phyloP scores from a whole-genome alignment of 2,329 filamentous ascomycete genomes.

The Juglanconis sp. region DNA sequence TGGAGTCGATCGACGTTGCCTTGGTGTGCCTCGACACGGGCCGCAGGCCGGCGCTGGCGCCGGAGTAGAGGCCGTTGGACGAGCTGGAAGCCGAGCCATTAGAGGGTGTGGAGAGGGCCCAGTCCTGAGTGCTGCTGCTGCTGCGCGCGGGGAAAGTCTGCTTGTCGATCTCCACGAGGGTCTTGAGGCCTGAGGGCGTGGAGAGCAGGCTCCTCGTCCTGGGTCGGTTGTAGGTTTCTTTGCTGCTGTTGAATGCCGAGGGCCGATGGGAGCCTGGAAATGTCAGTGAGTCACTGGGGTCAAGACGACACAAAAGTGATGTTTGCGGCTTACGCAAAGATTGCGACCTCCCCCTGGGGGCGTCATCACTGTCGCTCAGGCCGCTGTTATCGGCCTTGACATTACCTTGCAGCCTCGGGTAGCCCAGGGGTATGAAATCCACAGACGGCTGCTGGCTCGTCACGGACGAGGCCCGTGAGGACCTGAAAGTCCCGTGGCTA shows the following conservation, averaged over 20 bases:
- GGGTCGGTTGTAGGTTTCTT: conserved; percentile 21
- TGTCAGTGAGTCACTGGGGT: not conserved
- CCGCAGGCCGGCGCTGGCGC: conserved; percentile 20
- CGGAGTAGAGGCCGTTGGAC: conserved; percentile 30
- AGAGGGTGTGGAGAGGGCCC: conserved; percentile 41
- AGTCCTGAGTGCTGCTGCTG: conserved; percentile 34
- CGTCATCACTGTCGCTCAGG: not conserved
- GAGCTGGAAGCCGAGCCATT: conserved; percentile 38
- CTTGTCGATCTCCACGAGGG: conserved; percentile 34
- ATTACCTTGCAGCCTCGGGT: not conserved
- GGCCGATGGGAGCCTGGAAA: not conserved
- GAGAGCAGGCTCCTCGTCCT: conserved; percentile 25
- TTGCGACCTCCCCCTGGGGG: not conserved
- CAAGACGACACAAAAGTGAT: not conserved
- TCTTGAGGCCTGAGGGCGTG: conserved; percentile 19
- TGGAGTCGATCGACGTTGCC: conserved; percentile 42
- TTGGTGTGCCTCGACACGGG: conserved; percentile 42
- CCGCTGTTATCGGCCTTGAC: not conserved
- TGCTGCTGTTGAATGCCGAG: conserved; percentile 6
- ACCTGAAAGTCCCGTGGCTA: conserved; percentile 9
- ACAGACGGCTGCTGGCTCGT: conserved; percentile 7
- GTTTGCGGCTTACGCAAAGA: not conserved
- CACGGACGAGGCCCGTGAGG: conserved; percentile 12
- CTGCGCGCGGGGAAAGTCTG: conserved; percentile 31
- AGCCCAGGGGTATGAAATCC: conserved; percentile 11